These are phyloP conservation scores for Mikania micrantha DNA, from an alignment of 129 eudicot genomes.

Conservation along the genomic window DNA sequence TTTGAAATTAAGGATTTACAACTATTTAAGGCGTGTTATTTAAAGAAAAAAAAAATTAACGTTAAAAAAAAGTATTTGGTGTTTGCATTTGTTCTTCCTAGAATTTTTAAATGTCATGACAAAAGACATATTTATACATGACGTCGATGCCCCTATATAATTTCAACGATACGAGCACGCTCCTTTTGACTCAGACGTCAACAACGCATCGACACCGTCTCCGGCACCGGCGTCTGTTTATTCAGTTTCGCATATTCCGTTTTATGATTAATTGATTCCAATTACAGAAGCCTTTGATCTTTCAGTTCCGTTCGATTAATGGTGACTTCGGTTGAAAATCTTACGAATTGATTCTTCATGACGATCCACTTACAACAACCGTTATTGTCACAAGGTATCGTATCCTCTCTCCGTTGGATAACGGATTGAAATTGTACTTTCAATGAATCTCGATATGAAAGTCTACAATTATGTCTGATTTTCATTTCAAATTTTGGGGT, in stretches of 20 bases:
- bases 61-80: too few relatives aligned
- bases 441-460: not conserved
- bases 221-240: not conserved
- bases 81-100: too few relatives aligned
- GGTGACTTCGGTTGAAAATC: not conserved
- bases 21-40: too few relatives aligned
- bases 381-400: conserved; percentile 18
- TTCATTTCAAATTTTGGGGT: not conserved
- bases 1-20: too few relatives aligned
- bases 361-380: conserved; percentile 17
- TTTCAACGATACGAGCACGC: too few relatives aligned
- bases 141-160: too few relatives aligned
- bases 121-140: too few relatives aligned
- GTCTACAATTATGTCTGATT: too few relatives aligned
- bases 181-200: too few relatives aligned
- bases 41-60: too few relatives aligned
- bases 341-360: conserved; percentile 10
- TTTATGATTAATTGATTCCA: not conserved
- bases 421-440: not conserved
- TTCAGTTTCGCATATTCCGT: not conserved
- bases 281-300: not conserved
- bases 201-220: too few relatives aligned
- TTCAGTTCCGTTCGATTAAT: not conserved
- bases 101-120: too few relatives aligned
- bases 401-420: not conserved